Evolutionary conservation across 2,329 filamentous ascomycete genomes (phyloP).

Genomic region (Fusarium mexicanum): DNA sequence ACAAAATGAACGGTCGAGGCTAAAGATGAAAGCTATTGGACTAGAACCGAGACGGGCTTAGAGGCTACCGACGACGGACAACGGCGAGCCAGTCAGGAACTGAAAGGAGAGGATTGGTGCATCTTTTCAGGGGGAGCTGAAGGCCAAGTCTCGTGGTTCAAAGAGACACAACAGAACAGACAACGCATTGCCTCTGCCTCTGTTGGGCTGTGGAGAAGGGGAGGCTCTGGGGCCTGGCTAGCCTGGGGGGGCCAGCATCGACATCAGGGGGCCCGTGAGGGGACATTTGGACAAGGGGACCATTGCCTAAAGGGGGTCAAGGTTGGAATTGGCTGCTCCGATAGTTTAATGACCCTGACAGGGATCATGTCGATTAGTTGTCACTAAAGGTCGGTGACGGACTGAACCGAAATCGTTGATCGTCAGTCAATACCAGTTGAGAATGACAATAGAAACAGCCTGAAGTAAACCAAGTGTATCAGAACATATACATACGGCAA

Average conservation of each 20-base stretch:
- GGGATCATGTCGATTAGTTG: slow-evolving; percentile 26
- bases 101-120: slow-evolving; percentile 17
- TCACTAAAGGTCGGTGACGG: slow-evolving; percentile 5
- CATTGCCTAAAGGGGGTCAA: slow-evolving; percentile 45
- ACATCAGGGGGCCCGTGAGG: slow-evolving; percentile 13
- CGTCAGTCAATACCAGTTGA: neutral
- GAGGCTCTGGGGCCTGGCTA: neutral
- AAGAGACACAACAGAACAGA: slow-evolving; percentile 10
- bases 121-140: slow-evolving; percentile 15
- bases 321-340: slow-evolving; percentile 47
- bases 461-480: neutral
- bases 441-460: neutral
- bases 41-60: slow-evolving; percentile 12
- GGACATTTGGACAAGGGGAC: slow-evolving; percentile 3
- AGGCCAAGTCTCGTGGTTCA: neutral
- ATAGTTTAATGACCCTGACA: slow-evolving; percentile 50
- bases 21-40: slow-evolving; percentile 12
- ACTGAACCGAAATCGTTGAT: neutral
- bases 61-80: slow-evolving; percentile 15
- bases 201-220: slow-evolving; percentile 8
- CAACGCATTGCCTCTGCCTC: slow-evolving; percentile 6
- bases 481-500: neutral
- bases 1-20: slow-evolving; percentile 20
- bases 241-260: neutral
- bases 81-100: slow-evolving; percentile 26